Evolutionary conservation across 2,329 filamentous ascomycete species (phyloP).

Genomic region (Microcyclosporella mali): DNA sequence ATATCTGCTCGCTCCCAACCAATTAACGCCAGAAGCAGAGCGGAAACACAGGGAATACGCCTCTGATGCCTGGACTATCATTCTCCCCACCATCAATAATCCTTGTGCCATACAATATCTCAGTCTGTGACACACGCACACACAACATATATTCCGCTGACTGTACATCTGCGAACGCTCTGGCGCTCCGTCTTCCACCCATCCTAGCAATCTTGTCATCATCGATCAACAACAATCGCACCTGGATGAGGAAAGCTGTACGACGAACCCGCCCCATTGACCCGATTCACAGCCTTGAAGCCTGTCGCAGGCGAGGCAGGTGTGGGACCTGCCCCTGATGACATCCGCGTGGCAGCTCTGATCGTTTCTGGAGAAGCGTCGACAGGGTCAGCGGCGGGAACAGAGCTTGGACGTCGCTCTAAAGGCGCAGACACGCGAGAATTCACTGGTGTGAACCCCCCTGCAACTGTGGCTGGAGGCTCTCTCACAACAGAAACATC

Average conservation of each 20-base stretch:
- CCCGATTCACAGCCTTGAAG: too few species aligned
- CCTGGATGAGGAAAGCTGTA: slow-evolving; percentile 5
- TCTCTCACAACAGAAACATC: background rate
- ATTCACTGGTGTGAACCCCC: slow-evolving; percentile 7
- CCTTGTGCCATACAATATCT: too few species aligned
- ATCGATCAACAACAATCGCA: slow-evolving; percentile 5
- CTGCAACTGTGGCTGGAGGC: background rate
- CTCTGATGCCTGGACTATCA: too few species aligned
- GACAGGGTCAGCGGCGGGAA: background rate
- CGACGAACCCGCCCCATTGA: too few species aligned
- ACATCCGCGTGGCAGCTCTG: slow-evolving; percentile 4
- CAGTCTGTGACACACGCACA: too few species aligned
- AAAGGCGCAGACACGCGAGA: background rate
- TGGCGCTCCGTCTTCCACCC: too few species aligned
- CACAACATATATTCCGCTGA: too few species aligned
- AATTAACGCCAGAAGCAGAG: too few species aligned
- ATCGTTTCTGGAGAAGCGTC: slow-evolving; percentile 8
- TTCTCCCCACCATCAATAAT: too few species aligned
- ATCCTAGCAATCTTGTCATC: background rate
- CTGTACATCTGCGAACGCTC: too few species aligned
- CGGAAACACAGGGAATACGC: too few species aligned
- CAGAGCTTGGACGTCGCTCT: background rate
- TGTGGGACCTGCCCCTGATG: background rate
- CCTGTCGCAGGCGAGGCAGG: slow-evolving; percentile 1
- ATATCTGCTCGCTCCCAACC: too few species aligned